Conservation (phyloP, 1,284 basidiomycete genomes). For the Tilletia setariae region DNA sequence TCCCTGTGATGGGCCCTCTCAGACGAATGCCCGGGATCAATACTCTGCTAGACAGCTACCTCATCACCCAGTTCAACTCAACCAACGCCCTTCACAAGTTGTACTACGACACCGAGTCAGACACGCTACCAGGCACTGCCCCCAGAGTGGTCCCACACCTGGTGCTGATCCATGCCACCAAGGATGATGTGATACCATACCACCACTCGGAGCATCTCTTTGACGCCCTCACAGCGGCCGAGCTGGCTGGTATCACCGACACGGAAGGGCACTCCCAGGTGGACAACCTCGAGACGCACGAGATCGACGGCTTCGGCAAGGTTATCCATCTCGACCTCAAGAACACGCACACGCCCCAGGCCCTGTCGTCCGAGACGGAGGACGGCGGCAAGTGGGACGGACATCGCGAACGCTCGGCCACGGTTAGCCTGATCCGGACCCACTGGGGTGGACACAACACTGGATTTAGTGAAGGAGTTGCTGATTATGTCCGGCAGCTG, state of each 20-base stretch:
- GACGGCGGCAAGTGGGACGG: slow-evolving; percentile 5
- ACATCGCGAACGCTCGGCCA: not conserved
- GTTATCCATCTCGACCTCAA: slow-evolving; percentile 2
- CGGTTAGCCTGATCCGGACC: slow-evolving; percentile 15
- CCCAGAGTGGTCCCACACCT: slow-evolving; percentile 67
- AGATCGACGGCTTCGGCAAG: slow-evolving; percentile 15
- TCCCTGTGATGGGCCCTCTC: slow-evolving; percentile 70
- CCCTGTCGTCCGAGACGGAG: not conserved
- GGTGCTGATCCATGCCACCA: slow-evolving; percentile 72
- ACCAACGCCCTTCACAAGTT: slow-evolving; percentile 22
- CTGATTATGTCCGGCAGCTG: slow-evolving; percentile 8
- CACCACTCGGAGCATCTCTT: slow-evolving; percentile 58
- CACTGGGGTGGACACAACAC: slow-evolving; percentile 18
- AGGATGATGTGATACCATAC: slow-evolving; percentile 77
- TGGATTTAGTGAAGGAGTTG: slow-evolving; percentile 12
- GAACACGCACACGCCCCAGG: slow-evolving; percentile 9
- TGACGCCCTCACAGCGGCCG: not conserved
- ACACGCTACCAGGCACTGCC: slow-evolving; percentile 28
- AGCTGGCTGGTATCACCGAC: not conserved
- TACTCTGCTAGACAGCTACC: slow-evolving; percentile 63
- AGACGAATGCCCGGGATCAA: slow-evolving; percentile 68
- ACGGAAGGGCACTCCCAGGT: too few relatives aligned
- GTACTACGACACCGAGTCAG: slow-evolving; percentile 12
- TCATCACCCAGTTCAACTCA: slow-evolving; percentile 63
- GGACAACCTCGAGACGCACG: slow-evolving; percentile 5